Conservation (phyloP, 495 filamentous ascomycete species). For the Massariosphaeria phaeospora region DNA sequence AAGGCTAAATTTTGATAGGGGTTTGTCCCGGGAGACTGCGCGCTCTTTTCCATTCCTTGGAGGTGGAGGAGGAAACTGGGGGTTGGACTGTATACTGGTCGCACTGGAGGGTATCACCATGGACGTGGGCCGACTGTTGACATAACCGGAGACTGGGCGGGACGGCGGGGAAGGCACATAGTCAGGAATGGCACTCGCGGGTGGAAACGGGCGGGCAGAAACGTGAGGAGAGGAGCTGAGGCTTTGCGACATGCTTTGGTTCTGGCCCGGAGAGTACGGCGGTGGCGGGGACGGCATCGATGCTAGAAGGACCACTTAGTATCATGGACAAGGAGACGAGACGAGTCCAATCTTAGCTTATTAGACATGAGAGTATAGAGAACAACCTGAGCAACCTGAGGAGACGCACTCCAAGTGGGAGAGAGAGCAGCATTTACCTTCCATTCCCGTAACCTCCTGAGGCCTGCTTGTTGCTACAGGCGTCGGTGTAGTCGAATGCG, state of each 20-base stretch:
- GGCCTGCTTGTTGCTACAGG: conserved; percentile 10
- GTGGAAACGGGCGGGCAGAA: conserved; percentile 11
- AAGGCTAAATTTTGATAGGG: conserved; percentile 36
- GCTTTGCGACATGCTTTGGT: conserved; percentile 24
- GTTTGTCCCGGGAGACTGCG: conserved; percentile 38
- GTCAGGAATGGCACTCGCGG: conserved; percentile 8
- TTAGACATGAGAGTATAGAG: neutral
- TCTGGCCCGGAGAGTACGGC: conserved; percentile 38
- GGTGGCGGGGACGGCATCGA: conserved; percentile 43
- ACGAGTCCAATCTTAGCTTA: neutral
- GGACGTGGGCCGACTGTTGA: conserved; percentile 17
- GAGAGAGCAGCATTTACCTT: conserved; percentile 35
- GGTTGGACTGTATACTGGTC: conserved; percentile 22
- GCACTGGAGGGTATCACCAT: conserved; percentile 26
- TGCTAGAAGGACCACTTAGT: conserved; percentile 23
- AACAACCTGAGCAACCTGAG: neutral
- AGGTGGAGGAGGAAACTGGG: conserved; percentile 37
- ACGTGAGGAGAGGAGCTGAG: conserved; percentile 30
- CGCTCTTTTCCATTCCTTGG: conserved; percentile 25
- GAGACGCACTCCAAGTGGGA: neutral
- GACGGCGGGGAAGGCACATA: conserved; percentile 20
- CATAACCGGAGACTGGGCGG: conserved; percentile 14
- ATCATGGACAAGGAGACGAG: too few species aligned
- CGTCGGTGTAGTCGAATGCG: conserved; percentile 26
- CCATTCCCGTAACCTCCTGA: conserved; percentile 39